Evolutionary conservation across 805 yeast genomes (phyloP).

Genomic region (Tetrapisispora fleetii): DNA sequence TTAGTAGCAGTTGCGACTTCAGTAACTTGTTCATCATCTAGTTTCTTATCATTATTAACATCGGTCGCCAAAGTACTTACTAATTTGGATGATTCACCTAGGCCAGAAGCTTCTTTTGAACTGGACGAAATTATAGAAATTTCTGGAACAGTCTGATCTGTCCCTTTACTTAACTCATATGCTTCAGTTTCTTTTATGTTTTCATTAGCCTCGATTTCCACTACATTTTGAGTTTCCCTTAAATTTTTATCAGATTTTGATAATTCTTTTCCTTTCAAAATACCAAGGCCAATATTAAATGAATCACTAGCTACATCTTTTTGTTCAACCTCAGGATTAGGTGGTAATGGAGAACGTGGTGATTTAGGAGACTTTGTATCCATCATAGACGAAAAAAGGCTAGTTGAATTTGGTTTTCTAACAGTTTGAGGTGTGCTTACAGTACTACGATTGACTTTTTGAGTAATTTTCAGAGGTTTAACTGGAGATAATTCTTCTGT

Average conservation of each 20-base stretch:
- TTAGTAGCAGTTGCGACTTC: too few species aligned
- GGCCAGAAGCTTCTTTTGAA: not conserved
- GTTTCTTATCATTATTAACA: not conserved
- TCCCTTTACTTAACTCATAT: not conserved
- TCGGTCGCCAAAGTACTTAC: not conserved
- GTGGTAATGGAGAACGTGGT: not conserved
- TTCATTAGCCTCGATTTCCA: not conserved
- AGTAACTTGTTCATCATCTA: not conserved
- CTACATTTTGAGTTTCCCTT: not conserved
- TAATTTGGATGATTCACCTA: not conserved
- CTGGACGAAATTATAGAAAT: not conserved
- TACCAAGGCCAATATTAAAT: not conserved
- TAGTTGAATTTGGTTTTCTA: constrained; percentile 23
- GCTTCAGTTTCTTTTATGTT: constrained; percentile 22
- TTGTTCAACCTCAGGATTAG: not conserved
- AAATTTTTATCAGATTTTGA: not conserved
- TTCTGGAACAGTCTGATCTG: not conserved
- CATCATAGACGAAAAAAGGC: constrained; percentile 17
- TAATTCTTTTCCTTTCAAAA: not conserved
- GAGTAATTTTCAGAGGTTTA: constrained; percentile 61
- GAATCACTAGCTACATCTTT: not conserved
- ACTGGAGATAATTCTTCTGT: constrained; percentile 36
- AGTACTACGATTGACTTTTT: constrained; percentile 30
- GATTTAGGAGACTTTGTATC: constrained; percentile 5
- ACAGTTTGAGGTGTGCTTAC: constrained; percentile 1